Evolutionary conservation across 768 basidiomycete genomes (phyloP), one percentile per base, ranked within the genome.

Genomic region (Suillus ampliporus): DNA sequence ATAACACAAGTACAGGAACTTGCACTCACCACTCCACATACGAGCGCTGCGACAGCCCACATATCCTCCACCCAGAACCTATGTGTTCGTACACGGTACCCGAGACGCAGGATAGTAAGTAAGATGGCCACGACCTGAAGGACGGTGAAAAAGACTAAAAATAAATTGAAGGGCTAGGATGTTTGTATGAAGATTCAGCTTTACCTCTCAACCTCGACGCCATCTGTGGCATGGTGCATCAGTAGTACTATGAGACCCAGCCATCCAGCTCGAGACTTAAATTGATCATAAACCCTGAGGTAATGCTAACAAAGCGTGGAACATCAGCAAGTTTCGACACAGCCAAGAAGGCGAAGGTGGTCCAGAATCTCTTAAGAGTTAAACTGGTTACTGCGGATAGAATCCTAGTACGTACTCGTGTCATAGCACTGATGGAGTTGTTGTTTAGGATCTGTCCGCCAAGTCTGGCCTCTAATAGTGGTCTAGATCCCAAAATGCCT

Each of bases 21-120:
- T 54, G 5, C 37, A 37, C 61, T 61, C 11, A 64, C 47, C 17
- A 14, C 40, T 8, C 56, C 68, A 9, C 52, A 72, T 14, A 61
- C 4, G 26, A 71, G 57, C 6, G 66, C 71, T 19, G 58, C 38
- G 4, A 46, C 40, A 11, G 71, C 71, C 63, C 63, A 72, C 40
- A 61, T 26, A 21, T 72, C 71, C 13, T 72, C 71, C 64, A 67
- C 64, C 26, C 71, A 72, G 34, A 72, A 41, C 15, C 61, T 58
- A 21, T 47, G 64, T 21, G 65, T 68, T 15, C 19, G 56, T 17
- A 64, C 48, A 35, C 71, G 68, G 26, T 71, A 69, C 65, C 69
- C 64, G 17, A 71, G 17, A 31, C 69, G 63, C 43, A 70, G 62
- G 11, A 68, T 9, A n/a, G 64, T 64, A 31, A 62, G 21, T 28